These are phyloP conservation scores for Leccinum broughii DNA, from an alignment of 768 basidiomycete species.

Conservation along the genomic window DNA sequence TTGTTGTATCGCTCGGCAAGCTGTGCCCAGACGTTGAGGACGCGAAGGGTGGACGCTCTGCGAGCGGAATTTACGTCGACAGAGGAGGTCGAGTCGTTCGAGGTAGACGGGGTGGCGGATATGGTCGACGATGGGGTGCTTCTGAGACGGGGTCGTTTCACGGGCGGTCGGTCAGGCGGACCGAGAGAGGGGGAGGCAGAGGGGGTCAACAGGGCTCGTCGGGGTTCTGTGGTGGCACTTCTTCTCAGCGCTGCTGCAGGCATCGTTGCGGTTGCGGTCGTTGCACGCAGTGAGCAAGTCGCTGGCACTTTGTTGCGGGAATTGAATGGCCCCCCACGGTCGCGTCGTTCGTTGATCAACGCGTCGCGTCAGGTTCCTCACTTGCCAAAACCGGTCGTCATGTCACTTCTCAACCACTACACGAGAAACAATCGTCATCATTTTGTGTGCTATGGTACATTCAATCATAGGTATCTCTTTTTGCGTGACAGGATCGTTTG, in stretches of 20 bases:
- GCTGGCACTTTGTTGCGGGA: conserved; percentile 2
- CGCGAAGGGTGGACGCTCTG: conserved; percentile 50
- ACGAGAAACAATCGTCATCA: conserved; percentile 5
- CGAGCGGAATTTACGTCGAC: conserved; percentile 55
- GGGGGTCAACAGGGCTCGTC: conserved; percentile 23
- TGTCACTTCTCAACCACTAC: neutral
- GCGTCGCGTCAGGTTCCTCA: conserved; percentile 11
- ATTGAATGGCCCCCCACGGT: neutral
- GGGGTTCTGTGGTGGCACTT: conserved; percentile 8
- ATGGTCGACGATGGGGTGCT: conserved; percentile 46
- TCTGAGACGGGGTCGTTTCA: conserved; percentile 51
- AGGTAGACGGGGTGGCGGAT: conserved; percentile 35
- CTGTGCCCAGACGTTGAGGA: conserved; percentile 64
- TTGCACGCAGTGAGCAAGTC: conserved; percentile 7
- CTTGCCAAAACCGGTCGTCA: conserved; percentile 14
- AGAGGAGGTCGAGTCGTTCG: conserved; percentile 28
- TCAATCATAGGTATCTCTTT: conserved; percentile 17
- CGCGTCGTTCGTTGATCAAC: conserved; percentile 10
- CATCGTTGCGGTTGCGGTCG: conserved; percentile 18
- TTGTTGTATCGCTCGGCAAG: conserved; percentile 69
- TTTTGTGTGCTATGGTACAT: conserved; percentile 19
- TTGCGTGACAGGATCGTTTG: neutral
- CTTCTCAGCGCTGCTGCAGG: conserved; percentile 4
- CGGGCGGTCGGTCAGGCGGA: conserved; percentile 40
- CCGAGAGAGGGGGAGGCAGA: conserved; percentile 31